phyloP scores from a whole-genome alignment of 768 basidiomycete species.

The Tylopilus vinaceipallidus region DNA sequence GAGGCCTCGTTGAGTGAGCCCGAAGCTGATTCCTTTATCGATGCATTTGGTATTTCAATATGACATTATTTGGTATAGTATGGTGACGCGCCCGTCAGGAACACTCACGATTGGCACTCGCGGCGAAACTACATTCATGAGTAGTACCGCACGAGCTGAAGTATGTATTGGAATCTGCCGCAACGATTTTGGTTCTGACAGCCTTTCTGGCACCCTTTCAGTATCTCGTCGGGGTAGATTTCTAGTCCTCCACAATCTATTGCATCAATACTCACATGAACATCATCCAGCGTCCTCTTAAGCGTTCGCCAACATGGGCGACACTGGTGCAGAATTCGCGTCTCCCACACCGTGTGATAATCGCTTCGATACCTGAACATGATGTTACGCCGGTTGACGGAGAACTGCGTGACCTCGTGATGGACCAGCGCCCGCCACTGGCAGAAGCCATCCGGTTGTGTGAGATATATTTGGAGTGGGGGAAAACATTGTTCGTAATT shows the following conservation, averaged over 20 bases:
- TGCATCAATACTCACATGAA: too few relatives aligned
- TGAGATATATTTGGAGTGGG: conserved; percentile 64
- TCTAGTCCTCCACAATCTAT: neutral
- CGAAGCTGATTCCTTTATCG: conserved; percentile 46
- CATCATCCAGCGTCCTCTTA: conserved; percentile 26
- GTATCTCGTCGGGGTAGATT: conserved; percentile 60
- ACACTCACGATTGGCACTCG: conserved; percentile 56
- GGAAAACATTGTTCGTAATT: conserved; percentile 50
- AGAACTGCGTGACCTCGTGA: conserved; percentile 43
- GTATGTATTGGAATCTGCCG: conserved; percentile 35
- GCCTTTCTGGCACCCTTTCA: conserved; percentile 18
- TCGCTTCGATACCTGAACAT: conserved; percentile 36
- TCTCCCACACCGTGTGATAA: conserved; percentile 41
- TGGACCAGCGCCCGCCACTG: conserved; percentile 50
- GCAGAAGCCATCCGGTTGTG: conserved; percentile 60
- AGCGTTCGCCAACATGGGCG: conserved; percentile 11
- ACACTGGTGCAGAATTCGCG: conserved; percentile 30
- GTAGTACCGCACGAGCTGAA: conserved; percentile 67
- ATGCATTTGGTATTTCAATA: conserved; percentile 44
- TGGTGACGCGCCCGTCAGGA: conserved; percentile 34
- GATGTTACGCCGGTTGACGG: conserved; percentile 30
- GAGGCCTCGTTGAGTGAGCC: conserved; percentile 10
- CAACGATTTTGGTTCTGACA: neutral
- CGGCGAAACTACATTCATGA: conserved; percentile 57
- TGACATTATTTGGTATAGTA: neutral